Conservation (phyloP, 169 alveolate genomes). For the Nephromyces sp. region DNA sequence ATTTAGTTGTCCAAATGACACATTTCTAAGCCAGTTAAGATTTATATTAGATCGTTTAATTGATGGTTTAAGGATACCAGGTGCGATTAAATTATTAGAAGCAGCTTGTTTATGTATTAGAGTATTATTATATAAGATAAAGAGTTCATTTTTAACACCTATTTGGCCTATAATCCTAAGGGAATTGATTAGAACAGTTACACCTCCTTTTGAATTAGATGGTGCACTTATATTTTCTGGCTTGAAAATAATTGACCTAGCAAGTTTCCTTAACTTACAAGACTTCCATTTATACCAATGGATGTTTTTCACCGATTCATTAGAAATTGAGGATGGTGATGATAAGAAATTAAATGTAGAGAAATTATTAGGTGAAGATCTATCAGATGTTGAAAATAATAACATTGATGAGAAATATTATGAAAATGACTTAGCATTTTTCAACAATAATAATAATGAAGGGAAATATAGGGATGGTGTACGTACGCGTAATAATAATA, state of each 20-base stretch:
- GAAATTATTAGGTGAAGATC: too few species aligned
- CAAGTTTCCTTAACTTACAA: slow-evolving; percentile 30
- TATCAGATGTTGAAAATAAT: too few species aligned
- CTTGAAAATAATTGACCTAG: slow-evolving; percentile 35
- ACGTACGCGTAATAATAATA: too few species aligned
- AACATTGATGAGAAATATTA: too few species aligned
- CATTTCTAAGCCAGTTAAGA: slow-evolving; percentile 41
- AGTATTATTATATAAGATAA: slow-evolving; percentile 22
- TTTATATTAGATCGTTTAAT: slow-evolving; percentile 49
- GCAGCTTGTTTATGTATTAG: slow-evolving; percentile 27
- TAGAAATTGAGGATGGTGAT: too few species aligned
- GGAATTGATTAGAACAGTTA: slow-evolving; percentile 25
- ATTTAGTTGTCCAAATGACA: slow-evolving; percentile 53
- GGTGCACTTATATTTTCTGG: slow-evolving; percentile 18
- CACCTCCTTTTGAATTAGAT: neutral
- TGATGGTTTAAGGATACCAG: slow-evolving; percentile 36
- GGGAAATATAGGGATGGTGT: too few species aligned
- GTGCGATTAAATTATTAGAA: slow-evolving; percentile 5
- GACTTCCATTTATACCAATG: slow-evolving; percentile 42
- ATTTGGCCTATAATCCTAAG: slow-evolving; percentile 40
- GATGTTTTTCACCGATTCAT: slow-evolving; percentile 39
- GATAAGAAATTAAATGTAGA: too few species aligned
- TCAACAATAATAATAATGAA: too few species aligned
- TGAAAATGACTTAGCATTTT: too few species aligned
- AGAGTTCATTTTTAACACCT: slow-evolving; percentile 30